Evolutionary conservation across 768 basidiomycete genomes (phyloP).

Genomic region (Calocybe cyanea): DNA sequence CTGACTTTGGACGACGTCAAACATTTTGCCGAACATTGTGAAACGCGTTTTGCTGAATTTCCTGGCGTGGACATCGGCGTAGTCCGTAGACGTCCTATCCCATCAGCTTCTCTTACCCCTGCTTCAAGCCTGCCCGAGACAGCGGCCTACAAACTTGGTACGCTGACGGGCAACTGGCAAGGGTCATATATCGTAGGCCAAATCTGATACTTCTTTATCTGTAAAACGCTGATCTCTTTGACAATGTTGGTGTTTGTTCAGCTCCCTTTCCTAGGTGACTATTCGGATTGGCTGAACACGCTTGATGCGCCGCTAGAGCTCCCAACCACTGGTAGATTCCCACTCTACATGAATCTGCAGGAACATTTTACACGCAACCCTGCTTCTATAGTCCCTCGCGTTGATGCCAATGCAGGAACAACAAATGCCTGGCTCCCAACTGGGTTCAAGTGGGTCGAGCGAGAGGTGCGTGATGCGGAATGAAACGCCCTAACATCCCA

Average conservation of each 20-base stretch:
- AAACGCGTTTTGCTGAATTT: slow-evolving; percentile 35
- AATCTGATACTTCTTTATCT: background rate
- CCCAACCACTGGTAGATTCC: slow-evolving; percentile 34
- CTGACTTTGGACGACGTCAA: slow-evolving; percentile 45
- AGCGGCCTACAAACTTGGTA: slow-evolving; percentile 36
- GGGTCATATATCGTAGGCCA: slow-evolving; percentile 44
- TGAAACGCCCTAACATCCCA: slow-evolving; percentile 29
- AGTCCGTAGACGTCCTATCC: background rate
- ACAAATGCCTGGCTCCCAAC: slow-evolving; percentile 45
- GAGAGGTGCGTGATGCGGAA: slow-evolving; percentile 35
- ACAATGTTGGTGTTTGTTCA: slow-evolving; percentile 13
- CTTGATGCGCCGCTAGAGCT: slow-evolving; percentile 30
- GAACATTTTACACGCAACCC: slow-evolving; percentile 42
- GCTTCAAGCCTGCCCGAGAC: slow-evolving; percentile 15
- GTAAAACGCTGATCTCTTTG: background rate
- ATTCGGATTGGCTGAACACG: slow-evolving; percentile 32
- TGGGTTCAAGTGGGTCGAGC: slow-evolving; percentile 31
- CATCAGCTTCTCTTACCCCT: background rate
- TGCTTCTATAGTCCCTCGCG: slow-evolving; percentile 28
- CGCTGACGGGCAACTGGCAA: slow-evolving; percentile 45
- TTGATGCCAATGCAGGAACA: slow-evolving; percentile 30
- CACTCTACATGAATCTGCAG: slow-evolving; percentile 44
- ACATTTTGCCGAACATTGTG: slow-evolving; percentile 38
- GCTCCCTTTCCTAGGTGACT: slow-evolving; percentile 36
- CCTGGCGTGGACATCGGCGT: slow-evolving; percentile 21